Base-by-base conservation (phyloP, 225 moss, liverwort and hornwort genomes). In the Neckera pumila region DNA sequence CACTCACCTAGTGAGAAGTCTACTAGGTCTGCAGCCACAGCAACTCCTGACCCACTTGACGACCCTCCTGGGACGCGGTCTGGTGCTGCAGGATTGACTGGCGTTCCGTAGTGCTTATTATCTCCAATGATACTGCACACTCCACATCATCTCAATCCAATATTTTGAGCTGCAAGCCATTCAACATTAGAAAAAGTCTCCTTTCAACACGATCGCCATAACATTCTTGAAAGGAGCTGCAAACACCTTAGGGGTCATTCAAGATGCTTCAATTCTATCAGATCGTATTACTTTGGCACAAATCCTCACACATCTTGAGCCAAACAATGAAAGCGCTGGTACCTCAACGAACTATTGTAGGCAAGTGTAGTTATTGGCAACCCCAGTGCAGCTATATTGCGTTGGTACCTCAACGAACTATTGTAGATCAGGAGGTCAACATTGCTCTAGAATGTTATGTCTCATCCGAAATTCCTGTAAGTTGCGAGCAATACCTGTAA, bases 11-110 rank as follows among this genome's bases (percentile, higher is more conserved):
- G 90, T 43, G 96, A 90, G 88, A 98, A 98, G 86, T 98, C 97
- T 43, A 95, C 95, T 34, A 95, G 45, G 79, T 94, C 93, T 61
- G 96, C 96, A 84, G 97, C 98, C 76, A 97, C 98, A 80, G 96
- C 95, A 84, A 97, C 98, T 67, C 92, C 98, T 87, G 98, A 98
- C 61, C 98, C 98, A 92, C 97, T 96, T 67, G 98, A 98, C 60
- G 98, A 98, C 51, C 98, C 98, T 89, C 98, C 98, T 36, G 98
- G 97, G 71, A 98, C 89, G 57, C 98, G 92, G 36, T 92, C 91
- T 12, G 96, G 97, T 78, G 97, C 98, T 69, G 96, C 98, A 84
- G 98, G 97, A 86, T 98, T 98, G 42, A 95, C 94, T n/a, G 98
- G 97, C 84, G 96, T 96, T 62, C 98, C 98, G 33, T 98, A 97